phyloP scores from a whole-genome alignment of 139 green algal genomes.

The Tetratostichococcus sp. region DNA sequence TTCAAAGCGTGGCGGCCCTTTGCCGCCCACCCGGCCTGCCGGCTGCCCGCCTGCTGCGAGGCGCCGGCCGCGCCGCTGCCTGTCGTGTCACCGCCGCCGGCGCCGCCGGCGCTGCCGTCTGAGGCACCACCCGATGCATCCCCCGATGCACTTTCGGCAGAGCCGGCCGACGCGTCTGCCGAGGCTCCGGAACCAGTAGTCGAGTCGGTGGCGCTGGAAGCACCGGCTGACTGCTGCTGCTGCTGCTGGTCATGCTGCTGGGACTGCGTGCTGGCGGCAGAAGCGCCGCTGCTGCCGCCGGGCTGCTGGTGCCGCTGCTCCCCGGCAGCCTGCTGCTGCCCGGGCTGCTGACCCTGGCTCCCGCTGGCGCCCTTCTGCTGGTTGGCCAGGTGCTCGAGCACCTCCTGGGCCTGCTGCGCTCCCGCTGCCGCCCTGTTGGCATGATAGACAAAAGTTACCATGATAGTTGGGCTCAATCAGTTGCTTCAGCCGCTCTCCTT shows the following conservation, averaged over 20 bases:
- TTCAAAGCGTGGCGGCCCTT: not conserved
- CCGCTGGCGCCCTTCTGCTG: not conserved
- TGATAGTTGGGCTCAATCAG: no score
- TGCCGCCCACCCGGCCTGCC: not conserved
- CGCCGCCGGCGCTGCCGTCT: no score
- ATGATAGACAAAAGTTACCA: not conserved
- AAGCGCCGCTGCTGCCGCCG: not conserved
- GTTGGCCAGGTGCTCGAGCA: not conserved
- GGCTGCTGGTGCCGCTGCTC: not conserved
- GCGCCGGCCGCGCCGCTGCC: not conserved
- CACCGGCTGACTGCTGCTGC: not conserved
- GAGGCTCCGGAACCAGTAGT: no score
- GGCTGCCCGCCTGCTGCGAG: not conserved
- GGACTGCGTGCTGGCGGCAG: not conserved
- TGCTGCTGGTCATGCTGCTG: constrained; percentile 8
- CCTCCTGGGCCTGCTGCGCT: not conserved
- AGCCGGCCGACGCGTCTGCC: no score
- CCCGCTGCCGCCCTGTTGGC: no score
- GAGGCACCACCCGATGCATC: no score
- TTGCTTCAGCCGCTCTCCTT: no score
- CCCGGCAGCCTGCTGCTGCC: no score
- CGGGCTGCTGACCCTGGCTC: no score
- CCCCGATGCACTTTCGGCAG: no score
- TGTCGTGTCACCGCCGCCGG: no score
- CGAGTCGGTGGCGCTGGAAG: not conserved